Percentiles rank a stretch among this genome's conserved stretches.
phyloP scores from a whole-genome alignment of 495 filamentous ascomycete genomes.

The Talaromyces ruber region DNA sequence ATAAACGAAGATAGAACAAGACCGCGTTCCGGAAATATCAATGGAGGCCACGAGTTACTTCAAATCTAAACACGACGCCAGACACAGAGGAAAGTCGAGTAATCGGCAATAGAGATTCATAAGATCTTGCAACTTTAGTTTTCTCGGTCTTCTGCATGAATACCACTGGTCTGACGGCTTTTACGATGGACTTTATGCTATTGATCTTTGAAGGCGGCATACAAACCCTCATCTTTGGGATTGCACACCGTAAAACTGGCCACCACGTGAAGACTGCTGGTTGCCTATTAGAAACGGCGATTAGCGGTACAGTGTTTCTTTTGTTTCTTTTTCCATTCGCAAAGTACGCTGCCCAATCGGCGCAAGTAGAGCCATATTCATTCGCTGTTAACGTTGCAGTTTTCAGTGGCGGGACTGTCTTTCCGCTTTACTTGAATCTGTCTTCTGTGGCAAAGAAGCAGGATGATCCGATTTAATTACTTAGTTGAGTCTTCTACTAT shows the following conservation, averaged over 20 bases:
- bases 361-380: constrained; percentile 22
- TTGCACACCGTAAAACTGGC: constrained; percentile 39
- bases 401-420: constrained; percentile 31
- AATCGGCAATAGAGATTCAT: not conserved
- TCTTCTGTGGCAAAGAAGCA: constrained; percentile 32
- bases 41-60: not conserved
- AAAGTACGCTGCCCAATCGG: constrained; percentile 15
- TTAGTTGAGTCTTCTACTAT: not conserved
- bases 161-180: constrained; percentile 16
- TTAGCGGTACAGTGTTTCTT: constrained; percentile 19
- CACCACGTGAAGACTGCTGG: constrained; percentile 35
- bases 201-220: constrained; percentile 38
- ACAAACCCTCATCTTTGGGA: constrained; percentile 42
- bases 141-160: constrained; percentile 33
- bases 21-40: not conserved
- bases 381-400: constrained; percentile 38
- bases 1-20: not conserved
- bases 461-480: constrained; percentile 25
- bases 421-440: constrained; percentile 39
- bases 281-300: constrained; percentile 22
- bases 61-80: not conserved
- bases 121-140: constrained; percentile 33
- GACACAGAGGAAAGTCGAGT: not conserved
- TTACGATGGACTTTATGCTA: constrained; percentile 30
- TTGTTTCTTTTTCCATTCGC: constrained; percentile 16